A percentile compares a stretch with the other conserved stretches of the same genome.
These are phyloP conservation scores for Chlorella vulgaris DNA, from an alignment of 139 green algal genomes.

Conservation along the genomic window DNA sequence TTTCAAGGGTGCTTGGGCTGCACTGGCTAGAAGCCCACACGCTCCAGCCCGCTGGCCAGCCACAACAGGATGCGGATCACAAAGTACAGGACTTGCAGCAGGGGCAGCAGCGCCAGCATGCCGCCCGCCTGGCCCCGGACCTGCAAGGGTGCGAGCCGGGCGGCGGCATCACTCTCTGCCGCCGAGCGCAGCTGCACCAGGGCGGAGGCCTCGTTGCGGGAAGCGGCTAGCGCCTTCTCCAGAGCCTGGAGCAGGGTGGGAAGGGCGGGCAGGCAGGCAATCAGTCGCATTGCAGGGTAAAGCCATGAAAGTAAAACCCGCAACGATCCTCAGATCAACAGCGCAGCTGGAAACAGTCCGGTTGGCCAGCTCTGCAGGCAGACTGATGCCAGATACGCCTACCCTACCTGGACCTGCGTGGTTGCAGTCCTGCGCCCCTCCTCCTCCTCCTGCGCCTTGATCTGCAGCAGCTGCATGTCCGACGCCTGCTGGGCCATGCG, in stretches of 20 bases:
- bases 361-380: too few relatives aligned
- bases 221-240: constrained; percentile 13
- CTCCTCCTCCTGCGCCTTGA: background rate
- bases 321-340: too few relatives aligned
- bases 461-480: background rate
- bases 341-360: background rate
- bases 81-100: constrained; percentile 28
- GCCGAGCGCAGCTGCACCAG: background rate
- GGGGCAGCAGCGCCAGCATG: background rate
- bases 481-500: background rate
- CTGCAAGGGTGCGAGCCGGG: constrained; percentile 6
- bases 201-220: constrained; percentile 2
- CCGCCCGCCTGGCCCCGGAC: constrained; percentile 9
- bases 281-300: too few relatives aligned
- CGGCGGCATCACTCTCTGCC: background rate
- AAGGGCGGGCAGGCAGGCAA: too few relatives aligned
- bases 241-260: constrained; percentile 15
- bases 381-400: too few relatives aligned
- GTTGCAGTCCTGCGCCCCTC: background rate
- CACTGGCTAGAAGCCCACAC: background rate
- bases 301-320: background rate
- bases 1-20: background rate
- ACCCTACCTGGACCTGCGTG: constrained; percentile 10
- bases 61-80: background rate
- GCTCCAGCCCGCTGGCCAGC: constrained; percentile 8